A percentile compares a stretch with the other conserved stretches of the same genome.
Conservation (phyloP, 192 early-diverging fungal genomes). For the Radiomyces spectabilis region DNA sequence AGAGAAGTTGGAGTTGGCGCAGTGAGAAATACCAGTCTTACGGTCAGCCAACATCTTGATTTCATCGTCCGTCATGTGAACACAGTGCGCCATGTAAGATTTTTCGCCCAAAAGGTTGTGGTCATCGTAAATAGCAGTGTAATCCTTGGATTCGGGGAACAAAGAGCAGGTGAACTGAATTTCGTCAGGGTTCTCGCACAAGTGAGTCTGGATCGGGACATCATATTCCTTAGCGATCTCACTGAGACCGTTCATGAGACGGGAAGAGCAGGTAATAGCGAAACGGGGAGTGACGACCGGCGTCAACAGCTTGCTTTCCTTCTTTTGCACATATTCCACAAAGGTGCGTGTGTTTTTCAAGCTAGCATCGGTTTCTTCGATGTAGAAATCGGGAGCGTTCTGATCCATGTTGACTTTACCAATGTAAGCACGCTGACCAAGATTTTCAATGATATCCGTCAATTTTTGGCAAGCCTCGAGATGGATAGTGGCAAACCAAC, state of each 20-base stretch:
- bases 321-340: conserved; percentile 46
- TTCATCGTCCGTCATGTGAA: conserved; percentile 78
- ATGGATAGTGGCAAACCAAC: conserved; percentile 91
- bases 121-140: conserved; percentile 73
- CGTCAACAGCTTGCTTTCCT: conserved; percentile 37
- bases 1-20: conserved; percentile 87
- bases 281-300: conserved; percentile 94
- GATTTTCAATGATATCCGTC: conserved; percentile 59
- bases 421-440: conserved; percentile 89
- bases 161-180: conserved; percentile 64
- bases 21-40: conserved; percentile 80
- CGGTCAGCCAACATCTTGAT: conserved; percentile 51
- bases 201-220: conserved; percentile 88
- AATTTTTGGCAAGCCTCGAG: conserved; percentile 64
- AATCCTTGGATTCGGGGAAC: conserved; percentile 63
- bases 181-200: conserved; percentile 80
- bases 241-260: conserved; percentile 63
- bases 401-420: conserved; percentile 98
- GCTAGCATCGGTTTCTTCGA: conserved; percentile 62
- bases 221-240: conserved; percentile 60
- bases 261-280: conserved; percentile 71
- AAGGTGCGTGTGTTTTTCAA: conserved; percentile 61
- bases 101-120: conserved; percentile 63
- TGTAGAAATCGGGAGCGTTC: conserved; percentile 72
- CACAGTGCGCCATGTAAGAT: conserved; percentile 90